phyloP scores from a whole-genome alignment of 108 stramenopile species.

The Discostella pseudostelligera region DNA sequence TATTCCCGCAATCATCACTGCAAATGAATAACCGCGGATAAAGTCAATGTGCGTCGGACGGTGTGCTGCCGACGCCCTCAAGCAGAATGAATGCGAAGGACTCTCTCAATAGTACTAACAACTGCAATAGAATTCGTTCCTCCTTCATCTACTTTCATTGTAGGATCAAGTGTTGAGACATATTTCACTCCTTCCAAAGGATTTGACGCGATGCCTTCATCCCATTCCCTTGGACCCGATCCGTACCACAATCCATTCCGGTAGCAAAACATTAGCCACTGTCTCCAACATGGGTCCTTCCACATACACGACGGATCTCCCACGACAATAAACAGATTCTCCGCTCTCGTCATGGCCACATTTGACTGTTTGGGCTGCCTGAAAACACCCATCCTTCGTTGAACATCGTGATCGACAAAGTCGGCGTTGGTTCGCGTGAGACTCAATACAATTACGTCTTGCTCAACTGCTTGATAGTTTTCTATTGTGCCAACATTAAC shows the following conservation, averaged over 20 bases:
- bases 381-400: constrained; percentile 57
- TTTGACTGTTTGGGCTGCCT: constrained; percentile 70
- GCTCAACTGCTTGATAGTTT: constrained; percentile 79
- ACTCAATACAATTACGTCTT: constrained; percentile 63
- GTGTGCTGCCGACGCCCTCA: neutral
- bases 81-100: constrained; percentile 10
- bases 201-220: neutral
- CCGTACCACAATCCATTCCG: constrained; percentile 78
- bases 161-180: constrained; percentile 3
- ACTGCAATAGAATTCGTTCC: constrained; percentile 4
- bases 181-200: neutral
- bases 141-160: constrained; percentile 6
- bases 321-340: constrained; percentile 64
- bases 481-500: constrained; percentile 74
- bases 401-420: constrained; percentile 55
- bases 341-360: constrained; percentile 72
- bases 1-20: no score
- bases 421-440: constrained; percentile 55
- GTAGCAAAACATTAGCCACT: constrained; percentile 64
- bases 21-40: neutral
- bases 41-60: neutral
- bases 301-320: constrained; percentile 67
- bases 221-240: constrained; percentile 5
- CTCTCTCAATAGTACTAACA: constrained; percentile 33
- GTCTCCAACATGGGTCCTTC: constrained; percentile 57